These are phyloP conservation scores for Juncus inflexus DNA, from an alignment of 176 grass and related monocot species.

Conservation along the genomic window DNA sequence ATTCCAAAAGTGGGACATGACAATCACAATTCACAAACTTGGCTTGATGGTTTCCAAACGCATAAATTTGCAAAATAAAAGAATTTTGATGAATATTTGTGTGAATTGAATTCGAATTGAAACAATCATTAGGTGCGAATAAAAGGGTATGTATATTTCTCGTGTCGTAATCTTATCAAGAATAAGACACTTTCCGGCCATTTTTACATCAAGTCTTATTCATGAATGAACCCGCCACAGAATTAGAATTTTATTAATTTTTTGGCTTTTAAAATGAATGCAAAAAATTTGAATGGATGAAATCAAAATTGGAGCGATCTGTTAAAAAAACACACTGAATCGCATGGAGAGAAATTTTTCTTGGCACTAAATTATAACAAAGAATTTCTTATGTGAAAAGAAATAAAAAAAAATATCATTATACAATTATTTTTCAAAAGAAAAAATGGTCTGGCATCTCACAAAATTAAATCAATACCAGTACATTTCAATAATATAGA, in stretches of 20 bases:
- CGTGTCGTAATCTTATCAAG: conserved; percentile 20
- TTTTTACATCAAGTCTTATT: conserved; percentile 20
- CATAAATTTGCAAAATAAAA: neutral
- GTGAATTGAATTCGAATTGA: conserved; percentile 6
- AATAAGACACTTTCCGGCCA: conserved; percentile 20
- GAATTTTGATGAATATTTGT: neutral
- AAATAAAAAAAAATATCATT: neutral
- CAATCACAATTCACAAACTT: too few relatives aligned
- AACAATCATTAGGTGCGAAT: conserved; percentile 19
- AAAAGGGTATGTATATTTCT: conserved; percentile 8
- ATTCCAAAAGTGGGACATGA: neutral
- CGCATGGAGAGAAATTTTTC: neutral
- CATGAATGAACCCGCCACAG: conserved; percentile 25
- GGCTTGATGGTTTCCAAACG: too few relatives aligned
- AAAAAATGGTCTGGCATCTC: neutral
- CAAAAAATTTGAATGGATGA: conserved; percentile 18
- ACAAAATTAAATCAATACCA: neutral
- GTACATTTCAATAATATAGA: neutral
- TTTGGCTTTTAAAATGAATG: conserved; percentile 10
- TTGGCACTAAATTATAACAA: neutral
- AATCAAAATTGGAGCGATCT: neutral
- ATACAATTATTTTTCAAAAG: neutral
- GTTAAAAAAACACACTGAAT: neutral
- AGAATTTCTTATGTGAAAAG: neutral
- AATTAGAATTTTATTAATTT: conserved; percentile 15